Evolutionary conservation across 1,284 basidiomycete species (phyloP).

Genomic region (Cutaneotrichosporon dermatis): DNA sequence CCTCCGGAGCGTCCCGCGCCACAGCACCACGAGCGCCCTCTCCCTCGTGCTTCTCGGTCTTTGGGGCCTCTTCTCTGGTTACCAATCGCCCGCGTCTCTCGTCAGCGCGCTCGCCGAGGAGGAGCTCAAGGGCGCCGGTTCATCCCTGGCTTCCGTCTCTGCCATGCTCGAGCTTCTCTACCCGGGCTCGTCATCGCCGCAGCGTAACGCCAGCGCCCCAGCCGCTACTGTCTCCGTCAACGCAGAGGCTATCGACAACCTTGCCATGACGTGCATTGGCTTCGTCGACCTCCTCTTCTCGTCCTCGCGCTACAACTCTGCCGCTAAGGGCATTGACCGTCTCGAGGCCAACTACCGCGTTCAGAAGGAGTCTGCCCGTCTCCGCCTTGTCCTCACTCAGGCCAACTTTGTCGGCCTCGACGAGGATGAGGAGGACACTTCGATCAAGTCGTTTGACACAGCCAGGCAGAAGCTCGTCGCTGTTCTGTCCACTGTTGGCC

Average conservation of each 20-base stretch:
- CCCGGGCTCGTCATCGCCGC: conserved; percentile 29
- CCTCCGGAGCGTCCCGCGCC: conserved; percentile 33
- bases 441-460: conserved; percentile 26
- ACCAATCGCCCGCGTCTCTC: conserved; percentile 37
- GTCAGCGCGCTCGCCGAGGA: conserved; percentile 44
- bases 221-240: conserved; percentile 22
- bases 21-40: conserved; percentile 40
- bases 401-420: conserved; percentile 37
- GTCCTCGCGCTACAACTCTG: conserved; percentile 16
- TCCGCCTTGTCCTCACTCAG: conserved; percentile 41
- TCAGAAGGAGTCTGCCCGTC: conserved; percentile 30
- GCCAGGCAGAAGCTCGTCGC: conserved; percentile 43
- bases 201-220: background rate
- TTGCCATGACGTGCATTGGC: conserved; percentile 44
- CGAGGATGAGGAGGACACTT: conserved; percentile 16
- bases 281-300: conserved; percentile 41
- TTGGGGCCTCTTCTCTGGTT: conserved; percentile 44
- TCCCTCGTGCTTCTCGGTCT: conserved; percentile 47
- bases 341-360: conserved; percentile 29
- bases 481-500: conserved; percentile 35
- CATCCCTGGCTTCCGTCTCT: conserved; percentile 31
- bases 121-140: conserved; percentile 35
- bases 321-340: conserved; percentile 18
- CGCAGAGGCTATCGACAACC: conserved; percentile 41
- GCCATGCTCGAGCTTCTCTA: conserved; percentile 44